These are phyloP conservation scores for Penicillium canariense DNA, from an alignment of 495 filamentous ascomycete species.

Conservation along the genomic window DNA sequence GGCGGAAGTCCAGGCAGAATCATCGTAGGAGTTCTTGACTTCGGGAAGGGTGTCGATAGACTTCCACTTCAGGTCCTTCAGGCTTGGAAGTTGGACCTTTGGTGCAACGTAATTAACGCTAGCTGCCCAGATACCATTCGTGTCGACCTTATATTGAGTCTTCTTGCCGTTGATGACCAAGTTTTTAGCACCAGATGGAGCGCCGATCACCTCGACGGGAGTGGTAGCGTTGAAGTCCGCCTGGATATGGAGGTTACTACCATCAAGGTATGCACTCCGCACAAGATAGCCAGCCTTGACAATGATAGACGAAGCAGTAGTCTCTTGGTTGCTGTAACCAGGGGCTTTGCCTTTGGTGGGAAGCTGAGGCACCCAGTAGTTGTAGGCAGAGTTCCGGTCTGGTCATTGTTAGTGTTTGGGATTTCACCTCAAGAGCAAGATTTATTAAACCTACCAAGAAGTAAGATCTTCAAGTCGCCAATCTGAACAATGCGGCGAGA, in stretches of 20 bases:
- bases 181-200: slow-evolving; percentile 45
- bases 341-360: slow-evolving; percentile 29
- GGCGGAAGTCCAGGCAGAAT: slow-evolving; percentile 62
- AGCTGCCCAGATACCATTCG: slow-evolving; percentile 53
- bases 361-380: slow-evolving; percentile 68
- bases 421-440: neutral
- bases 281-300: slow-evolving; percentile 76
- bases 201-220: slow-evolving; percentile 63
- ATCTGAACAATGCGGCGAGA: slow-evolving; percentile 55
- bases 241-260: slow-evolving; percentile 53
- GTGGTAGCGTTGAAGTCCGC: slow-evolving; percentile 74
- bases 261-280: slow-evolving; percentile 55
- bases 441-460: slow-evolving; percentile 40
- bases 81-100: slow-evolving; percentile 49
- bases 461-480: slow-evolving; percentile 53
- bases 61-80: slow-evolving; percentile 64
- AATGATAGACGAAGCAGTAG: slow-evolving; percentile 53
- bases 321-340: slow-evolving; percentile 38
- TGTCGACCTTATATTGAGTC: slow-evolving; percentile 37
- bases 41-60: slow-evolving; percentile 71
- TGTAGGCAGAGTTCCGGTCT: slow-evolving; percentile 72
- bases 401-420: slow-evolving; percentile 1
- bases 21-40: slow-evolving; percentile 60
- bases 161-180: slow-evolving; percentile 60
- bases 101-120: slow-evolving; percentile 54